Percentiles rank a stretch among this genome's conserved stretches.
Evolutionary conservation across 305 asterid genomes (phyloP).

Genomic region (Fraxinus sp.): DNA sequence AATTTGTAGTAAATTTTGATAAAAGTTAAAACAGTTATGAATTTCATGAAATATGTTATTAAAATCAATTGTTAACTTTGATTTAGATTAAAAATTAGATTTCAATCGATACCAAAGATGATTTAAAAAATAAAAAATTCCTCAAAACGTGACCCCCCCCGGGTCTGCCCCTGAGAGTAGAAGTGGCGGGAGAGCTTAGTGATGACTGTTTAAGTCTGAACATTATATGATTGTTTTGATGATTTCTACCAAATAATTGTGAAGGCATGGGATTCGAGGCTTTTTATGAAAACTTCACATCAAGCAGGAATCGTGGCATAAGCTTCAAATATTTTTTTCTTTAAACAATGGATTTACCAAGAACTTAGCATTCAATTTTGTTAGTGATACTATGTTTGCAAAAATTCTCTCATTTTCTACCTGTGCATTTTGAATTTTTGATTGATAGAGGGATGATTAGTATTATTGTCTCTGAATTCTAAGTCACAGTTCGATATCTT

Average conservation of each 20-base stretch:
- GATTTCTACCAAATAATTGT: background rate
- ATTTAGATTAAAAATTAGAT: too few species aligned
- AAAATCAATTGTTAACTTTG: too few species aligned
- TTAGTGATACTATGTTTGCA: background rate
- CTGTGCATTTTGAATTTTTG: background rate
- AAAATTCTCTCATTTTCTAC: background rate
- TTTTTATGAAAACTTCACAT: background rate
- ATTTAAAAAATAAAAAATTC: too few species aligned
- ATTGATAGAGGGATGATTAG: background rate
- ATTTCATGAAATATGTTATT: too few species aligned
- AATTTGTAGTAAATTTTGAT: too few species aligned
- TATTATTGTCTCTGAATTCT: background rate
- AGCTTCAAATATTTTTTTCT: background rate
- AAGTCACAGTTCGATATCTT: too few species aligned
- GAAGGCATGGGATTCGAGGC: background rate
- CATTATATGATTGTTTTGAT: background rate
- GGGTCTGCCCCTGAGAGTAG: background rate
- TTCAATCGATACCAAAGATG: too few species aligned
- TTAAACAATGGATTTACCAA: background rate
- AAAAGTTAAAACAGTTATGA: too few species aligned
- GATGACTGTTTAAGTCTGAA: background rate
- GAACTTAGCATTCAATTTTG: background rate
- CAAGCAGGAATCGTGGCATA: background rate
- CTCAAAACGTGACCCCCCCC: too few species aligned
- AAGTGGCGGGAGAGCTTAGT: constrained; percentile 4